Conservation (phyloP, 768 basidiomycete genomes). For the Scleroderma bovista region DNA sequence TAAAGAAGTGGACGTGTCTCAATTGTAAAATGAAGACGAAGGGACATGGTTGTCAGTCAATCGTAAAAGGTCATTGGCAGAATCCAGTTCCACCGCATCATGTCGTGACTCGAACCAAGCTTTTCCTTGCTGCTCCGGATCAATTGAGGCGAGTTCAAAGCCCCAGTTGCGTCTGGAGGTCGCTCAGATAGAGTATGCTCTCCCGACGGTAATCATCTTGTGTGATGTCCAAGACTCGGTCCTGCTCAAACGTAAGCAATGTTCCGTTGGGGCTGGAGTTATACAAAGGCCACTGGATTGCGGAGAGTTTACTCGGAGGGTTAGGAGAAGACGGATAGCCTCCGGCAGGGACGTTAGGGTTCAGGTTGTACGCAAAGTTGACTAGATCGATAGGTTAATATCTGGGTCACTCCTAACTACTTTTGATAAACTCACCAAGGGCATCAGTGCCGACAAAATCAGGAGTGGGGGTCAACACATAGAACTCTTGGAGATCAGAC, state of each 20-base stretch:
- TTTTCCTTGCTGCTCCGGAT: background rate
- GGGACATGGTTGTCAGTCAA: background rate
- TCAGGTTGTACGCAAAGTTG: slow-evolving; percentile 19
- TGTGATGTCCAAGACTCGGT: slow-evolving; percentile 8
- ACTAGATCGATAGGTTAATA: slow-evolving; percentile 7
- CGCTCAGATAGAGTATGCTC: slow-evolving; percentile 1
- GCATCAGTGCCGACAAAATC: slow-evolving; percentile 12
- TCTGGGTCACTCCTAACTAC: background rate
- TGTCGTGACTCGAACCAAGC: background rate
- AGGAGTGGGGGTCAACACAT: slow-evolving; percentile 6
- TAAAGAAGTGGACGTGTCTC: slow-evolving; percentile 2
- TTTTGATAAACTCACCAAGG: background rate
- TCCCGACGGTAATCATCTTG: slow-evolving; percentile 8
- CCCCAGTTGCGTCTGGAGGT: slow-evolving; percentile 1
- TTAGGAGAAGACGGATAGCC: background rate
- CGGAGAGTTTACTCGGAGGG: slow-evolving; percentile 1
- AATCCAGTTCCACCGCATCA: background rate
- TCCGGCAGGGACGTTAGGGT: slow-evolving; percentile 19
- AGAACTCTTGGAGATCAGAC: slow-evolving; percentile 9
- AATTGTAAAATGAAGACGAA: background rate
- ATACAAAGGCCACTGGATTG: slow-evolving; percentile 11
- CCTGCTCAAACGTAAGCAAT: slow-evolving; percentile 10
- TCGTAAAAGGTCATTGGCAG: background rate
- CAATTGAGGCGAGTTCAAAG: background rate
- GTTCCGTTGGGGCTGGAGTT: slow-evolving; percentile 1